Conservation (phyloP, 2,329 filamentous ascomycete genomes). For the Fusarium setosum region DNA sequence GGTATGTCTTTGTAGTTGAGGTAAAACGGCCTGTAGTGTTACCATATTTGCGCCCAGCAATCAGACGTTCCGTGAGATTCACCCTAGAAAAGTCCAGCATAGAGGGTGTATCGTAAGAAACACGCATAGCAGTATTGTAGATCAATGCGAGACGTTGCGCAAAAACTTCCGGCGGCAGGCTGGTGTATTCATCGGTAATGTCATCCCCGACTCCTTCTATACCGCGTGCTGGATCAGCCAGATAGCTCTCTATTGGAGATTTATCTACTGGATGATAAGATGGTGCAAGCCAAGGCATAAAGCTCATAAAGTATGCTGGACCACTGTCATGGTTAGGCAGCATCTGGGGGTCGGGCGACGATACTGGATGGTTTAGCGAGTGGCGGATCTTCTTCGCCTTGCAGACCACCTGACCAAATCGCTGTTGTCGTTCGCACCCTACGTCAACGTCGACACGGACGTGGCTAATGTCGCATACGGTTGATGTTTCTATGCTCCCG, state of each 20-base stretch:
- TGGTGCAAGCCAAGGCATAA: background rate
- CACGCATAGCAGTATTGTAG: background rate
- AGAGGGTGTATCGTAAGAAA: background rate
- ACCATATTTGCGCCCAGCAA: background rate
- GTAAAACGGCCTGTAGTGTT: background rate
- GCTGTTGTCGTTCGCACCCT: background rate
- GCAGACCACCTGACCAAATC: background rate
- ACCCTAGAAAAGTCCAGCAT: background rate
- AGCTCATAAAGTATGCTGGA: background rate
- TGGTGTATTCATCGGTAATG: background rate
- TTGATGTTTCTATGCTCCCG: background rate
- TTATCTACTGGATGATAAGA: background rate
- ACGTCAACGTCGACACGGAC: background rate
- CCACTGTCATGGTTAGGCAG: background rate
- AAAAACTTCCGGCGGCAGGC: background rate
- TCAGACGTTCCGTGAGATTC: background rate
- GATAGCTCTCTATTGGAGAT: background rate
- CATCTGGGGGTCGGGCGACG: background rate
- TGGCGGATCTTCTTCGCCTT: background rate
- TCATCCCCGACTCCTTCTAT: background rate
- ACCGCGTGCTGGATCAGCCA: background rate
- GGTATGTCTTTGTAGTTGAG: background rate
- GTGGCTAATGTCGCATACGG: background rate
- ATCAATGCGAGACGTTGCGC: background rate
- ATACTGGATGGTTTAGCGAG: background rate